A percentile compares a stretch with the other conserved stretches of the same genome.
Conservation (phyloP, 2,329 filamentous ascomycete species). For the Pseudocercospora fuligena region DNA sequence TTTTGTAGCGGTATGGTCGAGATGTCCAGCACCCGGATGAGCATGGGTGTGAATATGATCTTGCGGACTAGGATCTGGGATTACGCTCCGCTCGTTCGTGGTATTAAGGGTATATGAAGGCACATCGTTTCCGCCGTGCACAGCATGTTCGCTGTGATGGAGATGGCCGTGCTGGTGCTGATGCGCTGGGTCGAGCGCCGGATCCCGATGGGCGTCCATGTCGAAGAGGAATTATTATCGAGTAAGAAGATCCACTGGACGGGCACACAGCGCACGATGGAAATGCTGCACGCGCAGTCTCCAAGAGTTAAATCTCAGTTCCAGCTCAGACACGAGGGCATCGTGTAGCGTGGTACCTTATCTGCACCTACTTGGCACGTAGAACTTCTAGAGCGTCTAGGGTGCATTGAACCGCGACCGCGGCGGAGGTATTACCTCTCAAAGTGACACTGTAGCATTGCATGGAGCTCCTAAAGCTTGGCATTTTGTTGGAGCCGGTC, state of each 20-base stretch:
- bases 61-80: constrained; percentile 28
- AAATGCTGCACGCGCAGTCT: not conserved
- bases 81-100: constrained; percentile 28
- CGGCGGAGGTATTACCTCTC: constrained; percentile 3
- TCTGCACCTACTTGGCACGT: constrained; percentile 11
- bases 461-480: constrained; percentile 16
- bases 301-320: constrained; percentile 8
- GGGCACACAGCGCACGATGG: not conserved
- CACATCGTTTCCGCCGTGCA: constrained; percentile 26
- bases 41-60: constrained; percentile 25
- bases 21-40: constrained; percentile 20
- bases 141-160: constrained; percentile 41
- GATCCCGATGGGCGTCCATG: constrained; percentile 35
- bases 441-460: constrained; percentile 17
- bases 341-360: constrained; percentile 19
- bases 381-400: constrained; percentile 10
- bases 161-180: constrained; percentile 49
- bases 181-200: constrained; percentile 44
- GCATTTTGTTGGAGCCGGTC: constrained; percentile 8
- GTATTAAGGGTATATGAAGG: constrained; percentile 29
- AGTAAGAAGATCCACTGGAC: constrained; percentile 7
- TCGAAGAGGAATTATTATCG: not conserved
- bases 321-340: not conserved
- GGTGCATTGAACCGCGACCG: not conserved
- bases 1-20: constrained; percentile 20